These are phyloP conservation scores for Gossypium gossypioides DNA, from an alignment of 441 rosid genomes.

Conservation along the genomic window DNA sequence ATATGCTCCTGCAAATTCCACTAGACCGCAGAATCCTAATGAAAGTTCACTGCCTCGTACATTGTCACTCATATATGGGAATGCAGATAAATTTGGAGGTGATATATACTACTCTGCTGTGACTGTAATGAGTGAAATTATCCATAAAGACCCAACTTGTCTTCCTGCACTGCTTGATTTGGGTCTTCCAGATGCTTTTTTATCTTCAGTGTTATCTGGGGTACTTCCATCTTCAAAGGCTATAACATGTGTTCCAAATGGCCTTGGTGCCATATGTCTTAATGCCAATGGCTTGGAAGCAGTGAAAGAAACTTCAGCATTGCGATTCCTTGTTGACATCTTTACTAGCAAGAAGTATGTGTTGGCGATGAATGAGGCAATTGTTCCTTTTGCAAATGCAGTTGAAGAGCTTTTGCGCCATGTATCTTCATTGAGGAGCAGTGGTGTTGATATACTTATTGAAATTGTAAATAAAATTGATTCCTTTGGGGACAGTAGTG, in stretches of 20 bases:
- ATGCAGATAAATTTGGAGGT: slow-evolving; percentile 84
- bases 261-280: slow-evolving; percentile 94
- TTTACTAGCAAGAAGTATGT: slow-evolving; percentile 87
- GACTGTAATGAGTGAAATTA: slow-evolving; percentile 94
- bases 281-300: slow-evolving; percentile 87
- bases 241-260: slow-evolving; percentile 88
- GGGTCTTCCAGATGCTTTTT: slow-evolving; percentile 90
- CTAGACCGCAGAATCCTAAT: slow-evolving; percentile 60
- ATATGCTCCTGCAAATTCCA: slow-evolving; percentile 62
- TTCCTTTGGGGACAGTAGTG: slow-evolving; percentile 41
- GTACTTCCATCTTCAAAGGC: slow-evolving; percentile 91
- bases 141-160: slow-evolving; percentile 96
- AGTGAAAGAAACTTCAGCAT: slow-evolving; percentile 75
- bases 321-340: slow-evolving; percentile 72
- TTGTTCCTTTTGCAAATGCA: slow-evolving; percentile 91
- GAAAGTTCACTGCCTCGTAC: slow-evolving; percentile 77
- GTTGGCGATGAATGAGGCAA: slow-evolving; percentile 85
- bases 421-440: slow-evolving; percentile 72
- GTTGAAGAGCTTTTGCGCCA: slow-evolving; percentile 98
- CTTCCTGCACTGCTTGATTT: slow-evolving; percentile 67
- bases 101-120: slow-evolving; percentile 92
- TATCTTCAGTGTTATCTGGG: slow-evolving; percentile 78
- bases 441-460: slow-evolving; percentile 83
- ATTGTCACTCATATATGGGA: slow-evolving; percentile 60
- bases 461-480: slow-evolving; percentile 79